These are phyloP conservation scores for Starmerella bacillaris DNA, from an alignment of 805 yeast genomes.

Conservation along the genomic window DNA sequence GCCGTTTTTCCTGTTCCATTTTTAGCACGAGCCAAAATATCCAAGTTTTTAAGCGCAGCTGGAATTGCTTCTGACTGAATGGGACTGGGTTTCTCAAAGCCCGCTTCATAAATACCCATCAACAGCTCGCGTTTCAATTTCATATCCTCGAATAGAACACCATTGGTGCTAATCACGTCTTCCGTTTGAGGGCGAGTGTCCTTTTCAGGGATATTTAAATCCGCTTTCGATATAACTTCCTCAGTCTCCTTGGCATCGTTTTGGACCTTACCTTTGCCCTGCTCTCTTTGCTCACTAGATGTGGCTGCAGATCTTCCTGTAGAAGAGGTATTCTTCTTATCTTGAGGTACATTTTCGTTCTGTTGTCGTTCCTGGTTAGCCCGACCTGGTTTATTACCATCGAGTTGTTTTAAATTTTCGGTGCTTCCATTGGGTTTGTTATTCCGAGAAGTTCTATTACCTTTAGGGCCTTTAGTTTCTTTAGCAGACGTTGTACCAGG, in stretches of 20 bases:
- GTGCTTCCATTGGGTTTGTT: too few species aligned
- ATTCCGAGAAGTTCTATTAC: too few species aligned
- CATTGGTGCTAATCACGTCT: conserved; percentile 82
- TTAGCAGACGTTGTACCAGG: too few species aligned
- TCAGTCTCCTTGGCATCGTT: conserved; percentile 4
- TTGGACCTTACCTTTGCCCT: background rate
- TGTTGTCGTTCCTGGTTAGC: too few species aligned
- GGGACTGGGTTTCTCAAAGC: conserved; percentile 95
- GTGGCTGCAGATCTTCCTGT: too few species aligned
- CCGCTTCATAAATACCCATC: conserved; percentile 98
- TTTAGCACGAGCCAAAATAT: conserved; percentile 90
- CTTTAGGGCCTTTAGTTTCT: too few species aligned
- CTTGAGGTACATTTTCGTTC: too few species aligned
- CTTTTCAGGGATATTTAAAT: conserved; percentile 57
- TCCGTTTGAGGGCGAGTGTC: conserved; percentile 95
- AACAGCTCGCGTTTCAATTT: conserved; percentile 76
- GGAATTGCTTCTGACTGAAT: conserved; percentile 96
- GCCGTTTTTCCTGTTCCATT: conserved; percentile 99
- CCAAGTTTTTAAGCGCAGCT: conserved; percentile 86
- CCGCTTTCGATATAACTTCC: conserved; percentile 27
- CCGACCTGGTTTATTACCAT: too few species aligned
- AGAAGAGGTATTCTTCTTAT: too few species aligned
- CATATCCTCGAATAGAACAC: conserved; percentile 81
- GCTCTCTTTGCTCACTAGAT: too few species aligned
- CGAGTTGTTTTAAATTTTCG: too few species aligned